phyloP scores from a whole-genome alignment of 495 filamentous ascomycete genomes.

The Aspergillus avenaceus region DNA sequence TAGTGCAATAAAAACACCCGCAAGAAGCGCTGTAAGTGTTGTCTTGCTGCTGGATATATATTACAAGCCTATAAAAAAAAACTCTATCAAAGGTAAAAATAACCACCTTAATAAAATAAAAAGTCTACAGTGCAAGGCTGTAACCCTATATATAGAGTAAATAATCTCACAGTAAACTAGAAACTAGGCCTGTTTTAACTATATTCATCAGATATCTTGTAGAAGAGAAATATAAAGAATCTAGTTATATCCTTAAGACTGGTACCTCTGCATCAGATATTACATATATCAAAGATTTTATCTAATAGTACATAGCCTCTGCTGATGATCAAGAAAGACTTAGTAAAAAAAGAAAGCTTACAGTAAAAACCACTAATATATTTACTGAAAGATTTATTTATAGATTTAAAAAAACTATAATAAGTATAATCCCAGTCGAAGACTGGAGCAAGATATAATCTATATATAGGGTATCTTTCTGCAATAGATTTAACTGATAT shows the following conservation, averaged over 20 bases:
- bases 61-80: constrained; percentile 5
- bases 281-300: constrained; percentile 7
- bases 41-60: constrained; percentile 6
- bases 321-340: constrained; percentile 1
- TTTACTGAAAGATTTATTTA: constrained; percentile 5
- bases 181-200: constrained; percentile 2
- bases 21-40: background rate
- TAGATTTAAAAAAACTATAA: constrained; percentile 3
- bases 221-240: constrained; percentile 7
- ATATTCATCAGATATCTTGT: constrained; percentile 9
- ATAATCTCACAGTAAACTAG: constrained; percentile 5
- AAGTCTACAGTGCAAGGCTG: background rate
- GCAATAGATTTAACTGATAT: background rate
- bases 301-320: constrained; percentile 6
- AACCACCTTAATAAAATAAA: constrained; percentile 3
- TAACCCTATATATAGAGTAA: constrained; percentile 9
- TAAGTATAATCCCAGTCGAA: constrained; percentile 3
- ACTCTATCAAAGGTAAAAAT: constrained; percentile 6
- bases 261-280: constrained; percentile 5
- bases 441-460: background rate
- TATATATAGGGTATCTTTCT: background rate
- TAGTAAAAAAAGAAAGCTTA: constrained; percentile 3
- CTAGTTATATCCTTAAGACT: constrained; percentile 6
- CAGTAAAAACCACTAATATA: constrained; percentile 1
- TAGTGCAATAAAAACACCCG: background rate